Evolutionary conservation across 805 yeast genomes (phyloP).

Genomic region (Barnettozyma siamensis): DNA sequence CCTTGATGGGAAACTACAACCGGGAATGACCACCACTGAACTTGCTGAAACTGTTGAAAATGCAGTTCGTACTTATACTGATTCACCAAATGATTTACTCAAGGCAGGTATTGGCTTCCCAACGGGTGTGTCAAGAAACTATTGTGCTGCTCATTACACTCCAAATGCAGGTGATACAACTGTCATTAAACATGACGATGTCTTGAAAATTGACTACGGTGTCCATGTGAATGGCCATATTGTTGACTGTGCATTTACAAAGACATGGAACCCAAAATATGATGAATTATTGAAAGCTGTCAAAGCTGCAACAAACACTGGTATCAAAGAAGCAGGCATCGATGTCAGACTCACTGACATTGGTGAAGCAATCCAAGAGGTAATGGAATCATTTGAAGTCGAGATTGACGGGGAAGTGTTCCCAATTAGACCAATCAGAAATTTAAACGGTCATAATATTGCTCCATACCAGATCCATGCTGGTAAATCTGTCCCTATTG

Average conservation of each 20-base stretch:
- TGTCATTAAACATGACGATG: conserved; percentile 78
- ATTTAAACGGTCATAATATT: conserved; percentile 92
- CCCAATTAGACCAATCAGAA: conserved; percentile 85
- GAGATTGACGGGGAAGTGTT: conserved; percentile 81
- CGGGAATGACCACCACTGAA: conserved; percentile 90
- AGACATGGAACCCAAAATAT: conserved; percentile 79
- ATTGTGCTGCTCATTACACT: conserved; percentile 96
- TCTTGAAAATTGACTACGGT: conserved; percentile 94
- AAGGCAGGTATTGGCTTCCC: conserved; percentile 96
- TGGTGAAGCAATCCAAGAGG: conserved; percentile 94
- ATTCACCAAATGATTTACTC: conserved; percentile 45
- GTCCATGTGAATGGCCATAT: conserved; percentile 94
- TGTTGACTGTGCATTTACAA: conserved; percentile 92
- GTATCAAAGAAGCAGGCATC: conserved; percentile 88
- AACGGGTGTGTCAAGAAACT: conserved; percentile 90
- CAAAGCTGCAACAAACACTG: conserved; percentile 88
- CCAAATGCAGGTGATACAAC: conserved; percentile 93
- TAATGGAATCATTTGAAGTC: conserved; percentile 93
- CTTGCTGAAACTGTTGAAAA: conserved; percentile 88
- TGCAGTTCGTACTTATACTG: conserved; percentile 69
- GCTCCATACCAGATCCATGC: conserved; percentile 82
- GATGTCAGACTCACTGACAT: conserved; percentile 93
- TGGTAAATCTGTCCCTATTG: conserved; percentile 95
- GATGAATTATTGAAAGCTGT: conserved; percentile 81
- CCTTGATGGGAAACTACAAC: conserved; percentile 67